A percentile compares a stretch with the other conserved stretches of the same genome.
Conservation (phyloP, 225 moss, liverwort and hornwort genomes). For the Asterella californica region DNA sequence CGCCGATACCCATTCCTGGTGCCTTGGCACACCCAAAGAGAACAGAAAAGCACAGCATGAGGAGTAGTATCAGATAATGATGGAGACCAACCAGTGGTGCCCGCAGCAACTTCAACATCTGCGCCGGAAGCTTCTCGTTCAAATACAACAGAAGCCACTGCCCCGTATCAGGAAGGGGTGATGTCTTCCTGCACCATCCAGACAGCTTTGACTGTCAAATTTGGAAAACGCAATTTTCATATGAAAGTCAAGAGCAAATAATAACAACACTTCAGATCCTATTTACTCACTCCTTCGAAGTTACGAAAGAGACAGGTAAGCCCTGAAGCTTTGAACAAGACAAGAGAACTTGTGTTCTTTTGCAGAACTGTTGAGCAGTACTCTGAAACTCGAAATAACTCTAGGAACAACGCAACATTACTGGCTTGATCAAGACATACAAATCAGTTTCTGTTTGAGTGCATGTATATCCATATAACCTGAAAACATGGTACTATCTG, state of each 20-base stretch:
- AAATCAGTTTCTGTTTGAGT: neutral
- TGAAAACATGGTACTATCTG: neutral
- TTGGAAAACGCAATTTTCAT: neutral
- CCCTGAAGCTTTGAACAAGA: no score
- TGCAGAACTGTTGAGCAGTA: no score
- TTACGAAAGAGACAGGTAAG: neutral
- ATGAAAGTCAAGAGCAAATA: neutral
- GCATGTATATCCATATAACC: neutral
- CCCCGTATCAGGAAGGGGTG: conserved; percentile 77
- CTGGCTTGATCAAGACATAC: neutral
- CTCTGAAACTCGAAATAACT: neutral
- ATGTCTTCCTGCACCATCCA: conserved; percentile 53
- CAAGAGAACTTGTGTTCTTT: no score
- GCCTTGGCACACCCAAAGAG: conserved; percentile 82
- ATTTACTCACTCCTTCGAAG: no score
- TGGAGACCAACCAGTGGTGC: conserved; percentile 90
- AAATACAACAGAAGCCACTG: conserved; percentile 69
- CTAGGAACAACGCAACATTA: no score
- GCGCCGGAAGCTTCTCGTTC: conserved; percentile 68
- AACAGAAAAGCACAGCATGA: conserved; percentile 79
- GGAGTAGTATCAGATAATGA: conserved; percentile 87
- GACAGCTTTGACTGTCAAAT: neutral
- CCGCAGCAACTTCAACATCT: conserved; percentile 56
- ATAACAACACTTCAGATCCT: neutral
- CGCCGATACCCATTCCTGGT: conserved; percentile 84